Evolutionary conservation across 345 rosid species (phyloP).

Genomic region (Pistacia vera): DNA sequence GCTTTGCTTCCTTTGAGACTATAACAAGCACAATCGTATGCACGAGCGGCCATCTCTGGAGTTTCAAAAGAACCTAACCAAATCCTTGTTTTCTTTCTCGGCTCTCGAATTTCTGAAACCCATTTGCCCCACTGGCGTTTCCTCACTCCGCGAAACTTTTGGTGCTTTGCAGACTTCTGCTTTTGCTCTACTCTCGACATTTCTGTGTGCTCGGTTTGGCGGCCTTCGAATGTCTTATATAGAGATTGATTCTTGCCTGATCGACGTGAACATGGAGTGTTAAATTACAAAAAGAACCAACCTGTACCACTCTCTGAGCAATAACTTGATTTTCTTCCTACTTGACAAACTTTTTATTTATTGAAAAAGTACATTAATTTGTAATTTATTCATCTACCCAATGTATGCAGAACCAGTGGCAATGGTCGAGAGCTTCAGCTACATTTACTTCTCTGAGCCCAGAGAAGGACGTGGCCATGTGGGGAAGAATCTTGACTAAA

Average conservation of each 20-base stretch:
- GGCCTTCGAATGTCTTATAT: not conserved
- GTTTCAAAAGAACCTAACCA: constrained; percentile 22
- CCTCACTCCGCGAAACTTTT: constrained; percentile 15
- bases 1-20: constrained; percentile 9
- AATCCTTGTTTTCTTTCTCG: constrained; percentile 12
- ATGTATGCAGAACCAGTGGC: not conserved
- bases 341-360: too few relatives aligned
- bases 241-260: not conserved
- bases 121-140: constrained; percentile 18
- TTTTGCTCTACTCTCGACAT: not conserved
- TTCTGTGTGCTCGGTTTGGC: too few relatives aligned
- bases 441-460: not conserved
- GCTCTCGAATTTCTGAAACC: constrained; percentile 22
- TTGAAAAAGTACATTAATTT: not conserved
- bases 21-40: constrained; percentile 13
- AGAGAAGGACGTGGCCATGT: not conserved
- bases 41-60: constrained; percentile 20
- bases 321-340: too few relatives aligned
- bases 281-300: not conserved
- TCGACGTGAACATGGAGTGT: not conserved
- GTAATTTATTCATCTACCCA: not conserved
- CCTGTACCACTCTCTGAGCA: not conserved
- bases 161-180: not conserved
- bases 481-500: not conserved
- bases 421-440: not conserved